Conservation (phyloP, 345 rosid species). For the Gynandropsis gynandra region DNA sequence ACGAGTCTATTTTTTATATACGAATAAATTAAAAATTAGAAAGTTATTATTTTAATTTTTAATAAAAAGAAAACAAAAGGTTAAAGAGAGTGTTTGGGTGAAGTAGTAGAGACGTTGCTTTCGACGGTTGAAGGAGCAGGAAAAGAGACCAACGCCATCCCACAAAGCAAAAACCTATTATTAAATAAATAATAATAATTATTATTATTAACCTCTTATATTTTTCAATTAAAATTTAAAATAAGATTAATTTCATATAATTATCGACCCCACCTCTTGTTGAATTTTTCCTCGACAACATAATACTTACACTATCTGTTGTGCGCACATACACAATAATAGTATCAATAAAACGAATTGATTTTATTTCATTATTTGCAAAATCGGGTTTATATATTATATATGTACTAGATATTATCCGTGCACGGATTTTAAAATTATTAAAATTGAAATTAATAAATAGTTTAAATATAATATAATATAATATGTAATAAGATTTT, state of each 20-base stretch:
- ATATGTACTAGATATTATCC: no score
- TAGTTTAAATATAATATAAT: no score
- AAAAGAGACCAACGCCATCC: conserved; percentile 19
- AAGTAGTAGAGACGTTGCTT: conserved; percentile 21
- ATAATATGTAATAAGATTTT: no score
- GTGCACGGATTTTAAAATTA: no score
- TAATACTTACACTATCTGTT: conserved; percentile 11
- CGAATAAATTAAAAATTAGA: no score
- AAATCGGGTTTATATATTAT: no score
- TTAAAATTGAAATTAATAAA: no score
- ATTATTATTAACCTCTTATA: neutral
- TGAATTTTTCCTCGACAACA: conserved; percentile 18
- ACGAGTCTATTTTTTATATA: no score
- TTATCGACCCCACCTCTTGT: conserved; percentile 29
- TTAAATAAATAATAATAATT: neutral
- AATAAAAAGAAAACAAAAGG: conserved; percentile 14
- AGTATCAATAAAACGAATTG: no score
- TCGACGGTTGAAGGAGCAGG: conserved; percentile 26
- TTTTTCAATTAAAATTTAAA: conserved; percentile 13
- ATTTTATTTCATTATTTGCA: no score
- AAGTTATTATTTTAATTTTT: no score
- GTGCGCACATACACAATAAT: conserved; percentile 5
- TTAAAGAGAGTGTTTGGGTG: neutral
- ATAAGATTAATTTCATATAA: conserved; percentile 30
- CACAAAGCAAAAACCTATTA: conserved; percentile 15